phyloP scores from a whole-genome alignment of 1,284 basidiomycete species.

The Pholiota adiposa region DNA sequence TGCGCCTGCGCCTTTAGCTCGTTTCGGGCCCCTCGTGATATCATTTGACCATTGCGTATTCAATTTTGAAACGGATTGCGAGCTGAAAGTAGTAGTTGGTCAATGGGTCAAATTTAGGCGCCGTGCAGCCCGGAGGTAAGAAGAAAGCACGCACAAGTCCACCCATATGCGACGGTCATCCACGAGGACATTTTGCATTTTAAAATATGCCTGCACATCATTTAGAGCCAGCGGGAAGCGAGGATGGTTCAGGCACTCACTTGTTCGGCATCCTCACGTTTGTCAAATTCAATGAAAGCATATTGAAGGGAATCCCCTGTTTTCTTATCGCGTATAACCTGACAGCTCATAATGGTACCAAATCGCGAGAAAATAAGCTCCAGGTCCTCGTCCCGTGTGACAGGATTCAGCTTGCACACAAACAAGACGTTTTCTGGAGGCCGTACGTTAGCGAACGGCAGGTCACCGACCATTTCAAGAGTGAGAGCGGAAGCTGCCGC shows the following conservation, averaged over 20 bases:
- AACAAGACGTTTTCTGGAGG: constrained; percentile 99
- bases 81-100: constrained; percentile 48
- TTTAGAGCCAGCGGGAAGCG: constrained; percentile 3
- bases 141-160: constrained; percentile 26
- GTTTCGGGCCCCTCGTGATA: constrained; percentile 56
- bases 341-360: constrained; percentile 94
- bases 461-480: constrained; percentile 98
- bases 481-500: constrained; percentile 94
- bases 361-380: constrained; percentile 98
- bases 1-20: constrained; percentile 32
- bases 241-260: constrained; percentile 40
- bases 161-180: constrained; percentile 99
- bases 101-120: not conserved
- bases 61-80: constrained; percentile 85
- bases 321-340: constrained; percentile 95
- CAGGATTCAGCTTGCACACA: constrained; percentile 97
- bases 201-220: constrained; percentile 85
- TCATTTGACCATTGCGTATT: constrained; percentile 80
- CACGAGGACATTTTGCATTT: constrained; percentile 99
- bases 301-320: constrained; percentile 97
- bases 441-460: constrained; percentile 97
- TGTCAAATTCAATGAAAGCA: constrained; percentile 98
- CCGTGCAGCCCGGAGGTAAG: no score
- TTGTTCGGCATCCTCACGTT: constrained; percentile 90
- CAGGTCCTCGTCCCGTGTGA: constrained; percentile 88